Percentiles rank a stretch among this genome's conserved stretches.
These are phyloP conservation scores for Cordyceps cicadae DNA, from an alignment of 2,329 filamentous ascomycete genomes.

Conservation along the genomic window DNA sequence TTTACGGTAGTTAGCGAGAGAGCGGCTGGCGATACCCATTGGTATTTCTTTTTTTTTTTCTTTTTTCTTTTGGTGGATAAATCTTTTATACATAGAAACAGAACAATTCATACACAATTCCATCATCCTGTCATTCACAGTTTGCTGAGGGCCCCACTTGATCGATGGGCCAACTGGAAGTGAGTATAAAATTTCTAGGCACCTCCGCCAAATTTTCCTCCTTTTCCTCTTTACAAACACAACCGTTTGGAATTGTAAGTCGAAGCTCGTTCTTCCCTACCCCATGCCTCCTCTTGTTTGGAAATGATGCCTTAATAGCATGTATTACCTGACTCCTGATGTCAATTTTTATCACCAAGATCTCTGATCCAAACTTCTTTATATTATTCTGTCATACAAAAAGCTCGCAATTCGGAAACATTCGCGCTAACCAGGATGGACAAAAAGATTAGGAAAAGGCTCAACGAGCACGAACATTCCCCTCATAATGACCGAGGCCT, in stretches of 20 bases:
- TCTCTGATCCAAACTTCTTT: conserved; percentile 47
- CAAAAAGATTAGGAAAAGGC: neutral
- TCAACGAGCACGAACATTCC: neutral
- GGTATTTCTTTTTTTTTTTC: neutral
- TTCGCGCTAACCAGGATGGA: conserved; percentile 17
- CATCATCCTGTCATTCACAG: neutral
- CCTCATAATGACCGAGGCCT: conserved; percentile 27
- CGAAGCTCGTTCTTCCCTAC: neutral
- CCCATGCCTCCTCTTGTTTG: conserved; percentile 16
- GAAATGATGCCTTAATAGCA: conserved; percentile 49
- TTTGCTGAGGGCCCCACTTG: neutral
- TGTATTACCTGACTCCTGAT: conserved; percentile 55
- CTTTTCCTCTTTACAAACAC: conserved; percentile 10
- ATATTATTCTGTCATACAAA: conserved; percentile 1
- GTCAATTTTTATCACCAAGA: conserved; percentile 60
- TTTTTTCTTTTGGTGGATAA: conserved; percentile 2
- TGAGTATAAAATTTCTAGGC: conserved; percentile 5
- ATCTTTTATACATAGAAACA: neutral
- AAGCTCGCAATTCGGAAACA: neutral
- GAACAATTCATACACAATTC: neutral
- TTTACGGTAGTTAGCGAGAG: neutral
- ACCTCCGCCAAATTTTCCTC: neutral
- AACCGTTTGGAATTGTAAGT: conserved; percentile 26
- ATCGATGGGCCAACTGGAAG: conserved; percentile 2
- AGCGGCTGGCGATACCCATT: conserved; percentile 7